Conservation (phyloP, 2,329 filamentous ascomycete species). For the Cordyceps fumosorosea region DNA sequence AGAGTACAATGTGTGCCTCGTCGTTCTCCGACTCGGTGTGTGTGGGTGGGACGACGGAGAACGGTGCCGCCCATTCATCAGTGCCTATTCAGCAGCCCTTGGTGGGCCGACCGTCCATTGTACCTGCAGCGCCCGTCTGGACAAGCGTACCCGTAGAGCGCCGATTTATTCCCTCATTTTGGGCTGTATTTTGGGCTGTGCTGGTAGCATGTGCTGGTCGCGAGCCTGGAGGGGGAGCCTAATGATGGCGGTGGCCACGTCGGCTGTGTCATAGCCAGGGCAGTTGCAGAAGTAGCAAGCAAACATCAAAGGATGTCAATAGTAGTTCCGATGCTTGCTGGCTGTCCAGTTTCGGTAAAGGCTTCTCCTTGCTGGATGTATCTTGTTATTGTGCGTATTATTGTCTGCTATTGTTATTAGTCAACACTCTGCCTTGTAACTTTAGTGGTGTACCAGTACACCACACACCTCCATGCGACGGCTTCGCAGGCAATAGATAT, state of each 20-base stretch:
- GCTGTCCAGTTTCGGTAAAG: too few species aligned
- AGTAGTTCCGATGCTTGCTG: too few species aligned
- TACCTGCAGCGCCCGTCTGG: constrained; percentile 1
- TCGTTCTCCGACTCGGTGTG: not conserved
- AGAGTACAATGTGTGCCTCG: not conserved
- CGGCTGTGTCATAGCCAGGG: too few species aligned
- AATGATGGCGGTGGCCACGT: not conserved
- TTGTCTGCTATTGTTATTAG: not conserved
- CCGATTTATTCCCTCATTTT: not conserved
- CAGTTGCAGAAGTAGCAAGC: too few species aligned
- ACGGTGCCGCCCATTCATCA: not conserved
- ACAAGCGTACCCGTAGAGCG: not conserved
- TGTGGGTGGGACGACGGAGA: constrained; percentile 7
- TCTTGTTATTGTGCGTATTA: not conserved
- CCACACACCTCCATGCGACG: too few species aligned
- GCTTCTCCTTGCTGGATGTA: not conserved
- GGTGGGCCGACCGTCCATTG: not conserved
- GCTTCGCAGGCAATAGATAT: not conserved
- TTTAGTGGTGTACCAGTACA: not conserved
- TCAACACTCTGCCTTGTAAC: not conserved
- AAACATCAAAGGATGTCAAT: too few species aligned
- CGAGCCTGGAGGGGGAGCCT: not conserved
- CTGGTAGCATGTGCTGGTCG: not conserved
- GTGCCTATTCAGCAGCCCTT: not conserved
- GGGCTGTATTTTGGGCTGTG: not conserved